Conservation (phyloP, 164 flowering plant genomes). For the Berberis vulgaris region DNA sequence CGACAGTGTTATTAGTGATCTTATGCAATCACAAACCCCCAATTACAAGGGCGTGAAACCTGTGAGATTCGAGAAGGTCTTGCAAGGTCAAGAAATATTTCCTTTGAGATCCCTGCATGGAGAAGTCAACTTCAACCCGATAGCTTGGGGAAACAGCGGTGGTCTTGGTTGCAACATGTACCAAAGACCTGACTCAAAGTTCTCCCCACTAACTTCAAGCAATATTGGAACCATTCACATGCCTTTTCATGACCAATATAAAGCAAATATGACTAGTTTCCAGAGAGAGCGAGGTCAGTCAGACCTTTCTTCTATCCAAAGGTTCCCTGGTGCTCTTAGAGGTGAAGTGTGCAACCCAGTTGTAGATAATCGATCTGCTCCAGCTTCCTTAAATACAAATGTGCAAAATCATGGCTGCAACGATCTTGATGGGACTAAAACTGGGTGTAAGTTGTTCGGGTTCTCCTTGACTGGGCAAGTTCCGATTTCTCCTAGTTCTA, state of each 20-base stretch:
- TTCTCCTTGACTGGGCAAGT: slow-evolving; percentile 52
- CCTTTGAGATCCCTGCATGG: slow-evolving; percentile 41
- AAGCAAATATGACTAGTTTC: slow-evolving; percentile 19
- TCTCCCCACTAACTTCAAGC: slow-evolving; percentile 42
- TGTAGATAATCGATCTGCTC: slow-evolving; percentile 12
- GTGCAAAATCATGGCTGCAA: slow-evolving; percentile 19
- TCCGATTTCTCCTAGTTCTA: slow-evolving; percentile 32
- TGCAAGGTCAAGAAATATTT: slow-evolving; percentile 99
- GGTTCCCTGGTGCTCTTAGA: slow-evolving; percentile 6
- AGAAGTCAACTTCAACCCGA: slow-evolving; percentile 24
- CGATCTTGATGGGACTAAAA: slow-evolving; percentile 16
- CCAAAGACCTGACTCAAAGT: slow-evolving; percentile 30
- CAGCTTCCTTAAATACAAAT: slow-evolving; percentile 11
- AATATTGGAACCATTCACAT: slow-evolving; percentile 27
- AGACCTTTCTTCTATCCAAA: slow-evolving; percentile 21
- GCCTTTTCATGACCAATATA: slow-evolving; percentile 29
- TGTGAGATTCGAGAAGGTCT: slow-evolving; percentile 71
- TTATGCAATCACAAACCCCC: slow-evolving; percentile 25
- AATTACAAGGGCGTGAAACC: slow-evolving; percentile 59
- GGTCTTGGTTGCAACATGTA: slow-evolving; percentile 18
- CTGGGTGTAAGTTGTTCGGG: slow-evolving; percentile 72
- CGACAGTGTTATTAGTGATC: slow-evolving; percentile 19
- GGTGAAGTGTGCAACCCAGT: slow-evolving; percentile 19
- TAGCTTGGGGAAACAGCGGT: slow-evolving; percentile 33
- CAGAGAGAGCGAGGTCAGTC: slow-evolving; percentile 23